Base-by-base conservation (phyloP, 495 filamentous ascomycete genomes). In the Letharia lupina region DNA sequence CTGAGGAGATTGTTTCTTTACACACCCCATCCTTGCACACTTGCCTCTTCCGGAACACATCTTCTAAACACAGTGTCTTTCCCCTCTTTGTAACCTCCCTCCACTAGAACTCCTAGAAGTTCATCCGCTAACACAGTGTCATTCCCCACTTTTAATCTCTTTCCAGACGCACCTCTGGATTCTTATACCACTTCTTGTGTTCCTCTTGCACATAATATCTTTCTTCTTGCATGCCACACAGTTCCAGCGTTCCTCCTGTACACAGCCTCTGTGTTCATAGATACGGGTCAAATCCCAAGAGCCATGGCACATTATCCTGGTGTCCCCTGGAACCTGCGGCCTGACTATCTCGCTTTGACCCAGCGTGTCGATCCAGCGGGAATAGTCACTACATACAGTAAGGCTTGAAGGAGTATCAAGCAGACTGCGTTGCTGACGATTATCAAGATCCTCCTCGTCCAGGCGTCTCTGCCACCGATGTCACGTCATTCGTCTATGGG, bases 401-500 rank as follows among this genome's bases (percentile, higher is more conserved):
- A 37, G 33, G 9, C 13, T 16, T 7, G 6, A 57, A 1, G 6
- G 16, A 18, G 54, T 35, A 35, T 18, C 54, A 57, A 10, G 3
- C 0, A 37, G 33, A n/a, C 12, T 2, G 0, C 33, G 3, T 18
- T 12, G 54, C 54, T 57, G 33, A 57, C 33, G 3, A 10, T 37
- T 37, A 0, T 10, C 15, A 37, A 57, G 45, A 35, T 48, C 60
- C 60, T 37, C 60, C 41, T 20, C 60, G 41, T 12, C 41, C 41
- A 11, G 60, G 60, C 35, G 23, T 35, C 11, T 62, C 62, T 31
- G 23, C 58, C 8, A 52, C 47, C 10, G 64, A 66, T 40, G 35
- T 50, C 23, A 66, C 64, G 41, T 48, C 57, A 1, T 66, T 66
- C 23, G 42, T 66, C 23, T 61, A 41, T 41, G 64, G 64, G 20